Conservation (phyloP, 495 filamentous ascomycete species). For the Aspergillus mulundensis region DNA sequence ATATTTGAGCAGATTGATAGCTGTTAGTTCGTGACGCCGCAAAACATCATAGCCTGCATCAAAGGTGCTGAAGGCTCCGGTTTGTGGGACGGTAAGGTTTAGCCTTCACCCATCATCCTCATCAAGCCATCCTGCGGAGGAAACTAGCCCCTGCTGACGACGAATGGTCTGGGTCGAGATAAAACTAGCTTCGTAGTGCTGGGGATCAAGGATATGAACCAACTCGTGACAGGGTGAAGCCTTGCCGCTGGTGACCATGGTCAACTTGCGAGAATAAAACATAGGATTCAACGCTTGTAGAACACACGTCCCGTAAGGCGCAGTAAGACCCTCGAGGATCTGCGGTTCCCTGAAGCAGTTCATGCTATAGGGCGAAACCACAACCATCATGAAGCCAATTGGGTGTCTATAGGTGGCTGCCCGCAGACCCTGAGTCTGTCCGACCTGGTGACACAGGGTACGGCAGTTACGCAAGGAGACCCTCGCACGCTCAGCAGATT, state of each 20-base stretch:
- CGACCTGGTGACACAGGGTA: constrained; percentile 65
- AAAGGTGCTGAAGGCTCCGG: background rate
- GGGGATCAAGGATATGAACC: background rate
- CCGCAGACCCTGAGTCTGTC: constrained; percentile 33
- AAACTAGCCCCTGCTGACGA: background rate
- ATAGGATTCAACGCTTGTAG: background rate
- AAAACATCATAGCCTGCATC: background rate
- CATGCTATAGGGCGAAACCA: background rate
- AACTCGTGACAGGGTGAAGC: background rate
- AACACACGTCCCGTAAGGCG: background rate
- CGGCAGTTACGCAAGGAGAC: constrained; percentile 33
- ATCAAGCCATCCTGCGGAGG: background rate
- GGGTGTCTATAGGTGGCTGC: background rate
- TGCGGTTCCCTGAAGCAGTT: background rate
- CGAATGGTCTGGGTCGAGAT: background rate
- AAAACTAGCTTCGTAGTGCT: background rate
- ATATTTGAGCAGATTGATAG: background rate
- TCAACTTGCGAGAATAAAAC: background rate
- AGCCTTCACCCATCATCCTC: background rate
- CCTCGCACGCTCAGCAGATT: constrained; percentile 35
- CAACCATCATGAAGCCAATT: background rate
- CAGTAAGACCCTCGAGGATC: background rate
- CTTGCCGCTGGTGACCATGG: background rate
- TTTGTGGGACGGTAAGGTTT: background rate
- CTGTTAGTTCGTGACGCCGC: background rate